A percentile compares a stretch with the other conserved stretches of the same genome.
phyloP scores from a whole-genome alignment of 192 early-diverging fungal genomes.

The Pilaira anomala region DNA sequence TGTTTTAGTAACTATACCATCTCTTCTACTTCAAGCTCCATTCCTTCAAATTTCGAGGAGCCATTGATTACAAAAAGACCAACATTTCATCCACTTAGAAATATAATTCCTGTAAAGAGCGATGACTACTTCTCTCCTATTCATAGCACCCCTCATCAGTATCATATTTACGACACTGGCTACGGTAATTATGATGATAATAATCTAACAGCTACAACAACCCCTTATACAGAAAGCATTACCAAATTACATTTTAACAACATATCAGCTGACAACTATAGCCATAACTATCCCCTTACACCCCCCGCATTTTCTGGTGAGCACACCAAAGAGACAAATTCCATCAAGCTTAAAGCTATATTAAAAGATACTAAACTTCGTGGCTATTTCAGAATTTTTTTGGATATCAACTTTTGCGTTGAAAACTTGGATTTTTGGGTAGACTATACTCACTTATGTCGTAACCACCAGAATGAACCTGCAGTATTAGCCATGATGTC shows the following conservation, averaged over 20 bases:
- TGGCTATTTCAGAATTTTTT: slow-evolving; percentile 58
- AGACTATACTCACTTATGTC: slow-evolving; percentile 43
- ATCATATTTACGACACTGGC: background rate
- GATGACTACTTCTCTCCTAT: background rate
- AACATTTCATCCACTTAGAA: too few species aligned
- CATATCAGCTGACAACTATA: background rate
- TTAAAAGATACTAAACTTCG: slow-evolving; percentile 48
- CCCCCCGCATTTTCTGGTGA: background rate
- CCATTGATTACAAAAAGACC: too few species aligned
- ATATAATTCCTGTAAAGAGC: too few species aligned
- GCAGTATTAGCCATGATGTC: slow-evolving; percentile 22
- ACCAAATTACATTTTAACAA: background rate
- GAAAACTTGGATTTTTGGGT: slow-evolving; percentile 72
- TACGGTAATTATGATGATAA: too few species aligned
- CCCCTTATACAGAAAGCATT: background rate
- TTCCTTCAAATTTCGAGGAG: too few species aligned
- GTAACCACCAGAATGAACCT: slow-evolving; percentile 39
- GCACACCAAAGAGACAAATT: slow-evolving; percentile 45
- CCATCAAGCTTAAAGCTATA: slow-evolving; percentile 55
- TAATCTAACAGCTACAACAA: background rate
- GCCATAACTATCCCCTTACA: background rate
- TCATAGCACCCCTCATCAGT: background rate
- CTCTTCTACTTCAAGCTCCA: too few species aligned
- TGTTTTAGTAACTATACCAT: too few species aligned
- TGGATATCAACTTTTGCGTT: slow-evolving; percentile 63